Evolutionary conservation across 2,329 filamentous ascomycete genomes (phyloP), one percentile per base, ranked within the genome.

Genomic region (Aspergillus melleus): DNA sequence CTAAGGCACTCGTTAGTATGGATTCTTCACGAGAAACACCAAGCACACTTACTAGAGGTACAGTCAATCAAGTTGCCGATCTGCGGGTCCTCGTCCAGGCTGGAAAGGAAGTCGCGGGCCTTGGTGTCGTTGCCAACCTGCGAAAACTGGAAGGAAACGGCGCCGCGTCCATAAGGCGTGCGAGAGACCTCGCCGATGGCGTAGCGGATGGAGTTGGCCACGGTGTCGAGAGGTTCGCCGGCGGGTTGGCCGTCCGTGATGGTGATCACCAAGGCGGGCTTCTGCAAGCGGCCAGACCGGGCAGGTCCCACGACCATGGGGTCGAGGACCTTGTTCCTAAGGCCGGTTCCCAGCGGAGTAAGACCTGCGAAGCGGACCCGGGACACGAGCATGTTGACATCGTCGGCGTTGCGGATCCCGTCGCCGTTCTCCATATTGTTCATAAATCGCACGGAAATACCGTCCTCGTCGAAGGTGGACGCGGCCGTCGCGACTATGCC

Each of bases 361-460:
- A 89, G 77, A 11, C 88, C 88, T 66, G 84, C 84, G 79, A 89
- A 90, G 24, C 83, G 80, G 61, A 88, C 83, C 61, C 80, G 81
- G 29, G 77, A 70, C 65, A 89, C 81, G 55, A 89, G 77, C 57
- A 80, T 76, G 55, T 86, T 80, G 47, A 88, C 83, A 67, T 89
- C 84, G 53, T 81, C 78, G 59, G 85, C 82, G 55, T 72, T 83
- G 49, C 79, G 81, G 63, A 89, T 85, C 57, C 82, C 78, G 66
- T 88, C 84, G 36, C 73, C 82, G 67, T 69, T 75, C 65, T 77
- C 73, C 22, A 81, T 77, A 12, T 83, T 84, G 76, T 90, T 90
- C 87, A 90, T 89, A 79, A 89, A 90, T 50, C 87, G 86, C 44
- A 90, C 76, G 29, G 84, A 84, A 62, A 90, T 87, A 47, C 87